phyloP scores from a whole-genome alignment of 345 rosid genomes.

The Gossypium sturtianum region DNA sequence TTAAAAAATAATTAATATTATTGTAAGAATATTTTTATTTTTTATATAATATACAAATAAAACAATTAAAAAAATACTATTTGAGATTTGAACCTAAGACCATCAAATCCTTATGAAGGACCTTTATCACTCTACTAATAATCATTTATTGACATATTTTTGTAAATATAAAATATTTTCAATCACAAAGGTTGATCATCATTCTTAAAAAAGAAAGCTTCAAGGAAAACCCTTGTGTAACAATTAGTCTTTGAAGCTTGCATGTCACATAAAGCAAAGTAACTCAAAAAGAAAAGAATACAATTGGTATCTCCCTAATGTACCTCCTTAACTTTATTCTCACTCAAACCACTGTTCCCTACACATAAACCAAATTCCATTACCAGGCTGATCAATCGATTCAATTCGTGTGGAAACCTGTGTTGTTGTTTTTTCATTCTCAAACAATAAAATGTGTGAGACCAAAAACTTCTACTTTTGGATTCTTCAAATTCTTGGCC shows the following conservation, averaged over 20 bases:
- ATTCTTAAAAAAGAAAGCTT: not conserved
- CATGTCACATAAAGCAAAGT: not conserved
- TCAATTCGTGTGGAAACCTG: not conserved
- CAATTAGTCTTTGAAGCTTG: not conserved
- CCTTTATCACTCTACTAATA: too few relatives aligned
- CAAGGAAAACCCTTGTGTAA: not conserved
- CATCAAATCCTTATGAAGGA: fast-evolving
- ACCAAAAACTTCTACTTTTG: conserved; percentile 21
- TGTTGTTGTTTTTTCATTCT: not conserved
- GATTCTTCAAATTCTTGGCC: conserved; percentile 31
- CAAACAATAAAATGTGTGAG: conserved; percentile 16
- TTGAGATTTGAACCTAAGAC: too few relatives aligned
- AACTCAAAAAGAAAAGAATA: conserved; percentile 15
- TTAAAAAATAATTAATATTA: too few relatives aligned
- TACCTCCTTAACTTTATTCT: not conserved
- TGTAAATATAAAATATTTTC: too few relatives aligned
- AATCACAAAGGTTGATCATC: too few relatives aligned
- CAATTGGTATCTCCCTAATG: not conserved
- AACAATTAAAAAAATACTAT: too few relatives aligned
- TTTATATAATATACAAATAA: too few relatives aligned
- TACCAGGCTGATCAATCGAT: not conserved
- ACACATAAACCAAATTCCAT: not conserved
- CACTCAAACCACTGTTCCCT: conserved; percentile 7
- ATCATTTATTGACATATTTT: too few relatives aligned
- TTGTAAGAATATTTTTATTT: too few relatives aligned